phyloP scores from a whole-genome alignment of 2,329 filamentous ascomycete species.

The Phialocephala sp. region DNA sequence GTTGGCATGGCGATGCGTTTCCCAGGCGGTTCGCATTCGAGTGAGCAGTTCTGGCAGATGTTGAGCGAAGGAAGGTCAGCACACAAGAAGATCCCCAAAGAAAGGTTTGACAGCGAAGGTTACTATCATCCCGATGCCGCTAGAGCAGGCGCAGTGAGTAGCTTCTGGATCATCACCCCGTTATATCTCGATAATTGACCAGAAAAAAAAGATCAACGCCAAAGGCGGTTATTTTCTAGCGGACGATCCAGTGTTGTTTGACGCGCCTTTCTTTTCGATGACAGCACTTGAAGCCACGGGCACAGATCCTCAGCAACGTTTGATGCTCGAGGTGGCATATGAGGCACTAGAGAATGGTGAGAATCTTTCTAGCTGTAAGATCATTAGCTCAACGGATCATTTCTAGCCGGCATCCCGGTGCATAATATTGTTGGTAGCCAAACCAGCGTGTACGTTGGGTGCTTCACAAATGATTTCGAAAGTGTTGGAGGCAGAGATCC shows the following conservation, averaged over 20 bases:
- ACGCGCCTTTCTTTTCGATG: slow-evolving; percentile 48
- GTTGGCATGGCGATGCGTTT: slow-evolving; percentile 59
- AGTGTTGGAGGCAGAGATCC: not conserved
- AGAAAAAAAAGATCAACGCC: slow-evolving; percentile 4
- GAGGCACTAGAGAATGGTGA: slow-evolving; percentile 17
- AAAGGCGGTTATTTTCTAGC: slow-evolving; percentile 13
- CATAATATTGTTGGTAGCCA: slow-evolving; percentile 26
- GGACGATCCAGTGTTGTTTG: slow-evolving; percentile 36
- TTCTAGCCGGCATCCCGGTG: slow-evolving; percentile 17
- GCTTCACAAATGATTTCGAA: slow-evolving; percentile 39
- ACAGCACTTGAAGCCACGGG: slow-evolving; percentile 43
- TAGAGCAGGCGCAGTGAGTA: slow-evolving; percentile 12
- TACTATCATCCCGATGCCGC: slow-evolving; percentile 46
- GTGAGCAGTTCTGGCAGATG: slow-evolving; percentile 74
- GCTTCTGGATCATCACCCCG: not conserved
- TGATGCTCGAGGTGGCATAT: slow-evolving; percentile 22
- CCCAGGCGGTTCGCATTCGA: slow-evolving; percentile 52
- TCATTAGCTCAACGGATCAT: not conserved
- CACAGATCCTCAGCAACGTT: slow-evolving; percentile 30
- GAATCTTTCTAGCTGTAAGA: not conserved
- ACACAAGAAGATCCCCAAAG: slow-evolving; percentile 38
- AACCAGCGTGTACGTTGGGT: slow-evolving; percentile 42
- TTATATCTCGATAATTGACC: not conserved
- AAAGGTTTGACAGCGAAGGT: slow-evolving; percentile 53
- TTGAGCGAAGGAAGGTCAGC: slow-evolving; percentile 73